Evolutionary conservation across 2,329 filamentous ascomycete species (phyloP).

Genomic region (Epichloe sp.): DNA sequence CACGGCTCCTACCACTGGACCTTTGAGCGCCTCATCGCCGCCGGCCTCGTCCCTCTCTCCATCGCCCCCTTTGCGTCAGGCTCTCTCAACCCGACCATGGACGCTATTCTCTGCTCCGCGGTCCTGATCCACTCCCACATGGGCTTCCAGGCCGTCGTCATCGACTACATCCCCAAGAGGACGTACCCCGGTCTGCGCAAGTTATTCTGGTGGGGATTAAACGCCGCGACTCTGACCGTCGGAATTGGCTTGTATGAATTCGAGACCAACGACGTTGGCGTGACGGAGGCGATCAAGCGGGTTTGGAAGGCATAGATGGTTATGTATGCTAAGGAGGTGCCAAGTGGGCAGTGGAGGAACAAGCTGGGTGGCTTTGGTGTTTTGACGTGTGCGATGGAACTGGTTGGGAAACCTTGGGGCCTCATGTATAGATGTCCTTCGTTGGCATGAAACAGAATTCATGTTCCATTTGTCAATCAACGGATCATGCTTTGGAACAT

Average conservation of each 20-base stretch:
- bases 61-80: conserved; percentile 86
- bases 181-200: conserved; percentile 56
- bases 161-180: conserved; percentile 76
- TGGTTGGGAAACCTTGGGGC: neutral
- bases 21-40: conserved; percentile 77
- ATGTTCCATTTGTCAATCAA: conserved; percentile 5
- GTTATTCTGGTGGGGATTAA: conserved; percentile 64
- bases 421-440: conserved; percentile 10
- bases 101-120: conserved; percentile 71
- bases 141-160: conserved; percentile 80
- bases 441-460: conserved; percentile 5
- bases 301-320: conserved; percentile 68
- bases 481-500: no score
- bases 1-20: conserved; percentile 99
- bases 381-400: neutral
- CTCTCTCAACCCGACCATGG: conserved; percentile 76
- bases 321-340: neutral
- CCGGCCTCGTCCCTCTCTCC: conserved; percentile 71
- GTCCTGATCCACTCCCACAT: conserved; percentile 90
- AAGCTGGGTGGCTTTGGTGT: neutral
- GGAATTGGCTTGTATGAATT: conserved; percentile 93
- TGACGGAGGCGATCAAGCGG: conserved; percentile 79
- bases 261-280: conserved; percentile 93
- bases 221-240: conserved; percentile 63
- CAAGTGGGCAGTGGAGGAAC: neutral